phyloP scores from a whole-genome alignment of 202 grass and related monocot species.

The Eragrostis tef region DNA sequence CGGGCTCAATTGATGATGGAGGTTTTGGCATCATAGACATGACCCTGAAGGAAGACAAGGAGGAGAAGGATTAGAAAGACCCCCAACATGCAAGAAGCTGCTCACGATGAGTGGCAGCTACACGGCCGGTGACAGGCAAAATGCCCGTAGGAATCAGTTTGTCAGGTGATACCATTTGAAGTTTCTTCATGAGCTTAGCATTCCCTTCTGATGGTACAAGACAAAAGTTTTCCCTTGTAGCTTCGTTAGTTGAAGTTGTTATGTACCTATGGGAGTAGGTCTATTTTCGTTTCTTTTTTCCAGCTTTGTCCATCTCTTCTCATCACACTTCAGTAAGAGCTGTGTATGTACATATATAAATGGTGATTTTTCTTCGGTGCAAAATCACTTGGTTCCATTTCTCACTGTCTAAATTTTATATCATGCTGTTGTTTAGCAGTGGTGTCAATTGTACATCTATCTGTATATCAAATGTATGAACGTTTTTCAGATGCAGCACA shows the following conservation, averaged over 20 bases:
- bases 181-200: conserved; percentile 48
- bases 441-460: background rate
- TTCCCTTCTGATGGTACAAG: conserved; percentile 54
- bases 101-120: conserved; percentile 22
- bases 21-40: conserved; percentile 66
- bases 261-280: conserved; percentile 74
- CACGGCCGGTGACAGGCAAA: conserved; percentile 44
- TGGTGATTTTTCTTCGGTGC: conserved; percentile 59
- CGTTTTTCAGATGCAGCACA: conserved; percentile 18
- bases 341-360: conserved; percentile 93
- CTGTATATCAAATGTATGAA: conserved; percentile 14
- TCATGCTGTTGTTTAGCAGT: background rate
- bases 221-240: conserved; percentile 64
- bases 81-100: background rate
- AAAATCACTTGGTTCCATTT: background rate
- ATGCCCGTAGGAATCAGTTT: conserved; percentile 50
- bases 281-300: conserved; percentile 40
- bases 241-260: conserved; percentile 55
- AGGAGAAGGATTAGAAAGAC: conserved; percentile 70
- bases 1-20: conserved; percentile 56
- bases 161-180: conserved; percentile 46
- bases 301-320: conserved; percentile 51
- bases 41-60: conserved; percentile 81
- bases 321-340: conserved; percentile 52
- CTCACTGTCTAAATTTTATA: background rate